Base-by-base conservation (phyloP, 805 yeast genomes). In the Sugiyamaella boreocaroliniensis region DNA sequence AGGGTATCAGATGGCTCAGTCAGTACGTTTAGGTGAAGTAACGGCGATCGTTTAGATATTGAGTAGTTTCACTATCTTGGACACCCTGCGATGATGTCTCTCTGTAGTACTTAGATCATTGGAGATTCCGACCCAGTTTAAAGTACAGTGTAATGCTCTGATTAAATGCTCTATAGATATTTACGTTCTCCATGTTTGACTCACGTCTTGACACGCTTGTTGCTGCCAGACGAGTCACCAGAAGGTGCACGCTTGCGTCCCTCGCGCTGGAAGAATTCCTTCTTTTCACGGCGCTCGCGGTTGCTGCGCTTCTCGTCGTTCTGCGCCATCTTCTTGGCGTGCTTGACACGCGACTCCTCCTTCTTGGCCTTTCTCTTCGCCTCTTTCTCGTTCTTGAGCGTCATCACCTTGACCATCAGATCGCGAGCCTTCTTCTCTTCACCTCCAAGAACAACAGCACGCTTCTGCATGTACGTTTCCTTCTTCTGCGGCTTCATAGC, bases 1-100 rank as follows among this genome's bases (percentile, higher is more conserved):
- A 93, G 64, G 99, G 96, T 58, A 89, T 93, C 81, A 86, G 89
- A 79, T 93, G 97, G 98, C 81, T 93, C 67, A 89, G 97, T 57
- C 96, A 93, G 75, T 92, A 86, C 73, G 92, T 92, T 64, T 92
- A 79, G 68, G 15, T 43, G 11, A 12, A 22, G 14, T 47, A 52
- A 50, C 19, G 3, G 37, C 12, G n/a, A 4, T 32, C n/a, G 37
- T 32, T 32, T 14, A 32, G n/a, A 32, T 9, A 10, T 32, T 10
- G 12, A 32, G 37, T 10, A 32, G n/a, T 14, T 32, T 26, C 46
- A 18, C 26, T 22, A 22, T 22, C 26, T 22, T 22, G 26, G 26
- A 22, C 40, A 32, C 37, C 4, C 19, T 14, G 10, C 1, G 8
- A 12, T 44, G 29, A 12, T 29, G 29, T 22, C 15, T 9, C 29